These are phyloP conservation scores for Rhododendron williamsianum DNA, from an alignment of 148 eudicot genomes.

Conservation along the genomic window DNA sequence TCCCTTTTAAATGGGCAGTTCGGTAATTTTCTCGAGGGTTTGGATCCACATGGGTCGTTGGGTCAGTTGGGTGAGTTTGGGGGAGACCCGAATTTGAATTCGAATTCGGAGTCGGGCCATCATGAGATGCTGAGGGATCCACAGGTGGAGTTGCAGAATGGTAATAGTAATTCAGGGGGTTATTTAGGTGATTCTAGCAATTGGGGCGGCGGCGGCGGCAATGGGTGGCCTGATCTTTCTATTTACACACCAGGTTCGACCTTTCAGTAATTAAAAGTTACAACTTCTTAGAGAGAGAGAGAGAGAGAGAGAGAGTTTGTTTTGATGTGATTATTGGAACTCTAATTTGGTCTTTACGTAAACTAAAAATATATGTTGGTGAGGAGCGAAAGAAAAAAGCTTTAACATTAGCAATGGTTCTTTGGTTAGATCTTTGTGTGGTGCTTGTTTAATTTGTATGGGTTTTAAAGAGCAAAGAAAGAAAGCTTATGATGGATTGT, in stretches of 20 bases:
- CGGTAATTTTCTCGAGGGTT: constrained; percentile 34
- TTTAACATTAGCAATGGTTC: neutral
- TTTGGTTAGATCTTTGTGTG: neutral
- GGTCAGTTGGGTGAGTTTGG: constrained; percentile 23
- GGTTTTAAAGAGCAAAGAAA: neutral
- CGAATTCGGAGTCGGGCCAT: constrained; percentile 16
- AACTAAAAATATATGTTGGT: neutral
- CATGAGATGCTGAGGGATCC: constrained; percentile 15
- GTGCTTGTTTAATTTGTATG: neutral
- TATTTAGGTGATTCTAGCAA: constrained; percentile 28
- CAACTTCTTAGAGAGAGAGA: neutral
- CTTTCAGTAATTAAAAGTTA: constrained; percentile 25
- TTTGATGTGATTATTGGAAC: neutral
- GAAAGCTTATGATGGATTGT: neutral
- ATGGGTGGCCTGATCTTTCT: constrained; percentile 67
- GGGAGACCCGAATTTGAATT: constrained; percentile 17
- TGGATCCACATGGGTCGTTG: constrained; percentile 22
- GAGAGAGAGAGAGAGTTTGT: neutral
- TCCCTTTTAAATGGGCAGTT: constrained; percentile 39
- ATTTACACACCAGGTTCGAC: constrained; percentile 58
- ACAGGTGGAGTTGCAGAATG: constrained; percentile 11
- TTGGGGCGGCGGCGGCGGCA: constrained; percentile 17
- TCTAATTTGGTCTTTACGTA: neutral
- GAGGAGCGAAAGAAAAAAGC: neutral
- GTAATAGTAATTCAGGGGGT: constrained; percentile 13